Conservation (phyloP, 208 protist species). For the Crithidia fasciculata region DNA sequence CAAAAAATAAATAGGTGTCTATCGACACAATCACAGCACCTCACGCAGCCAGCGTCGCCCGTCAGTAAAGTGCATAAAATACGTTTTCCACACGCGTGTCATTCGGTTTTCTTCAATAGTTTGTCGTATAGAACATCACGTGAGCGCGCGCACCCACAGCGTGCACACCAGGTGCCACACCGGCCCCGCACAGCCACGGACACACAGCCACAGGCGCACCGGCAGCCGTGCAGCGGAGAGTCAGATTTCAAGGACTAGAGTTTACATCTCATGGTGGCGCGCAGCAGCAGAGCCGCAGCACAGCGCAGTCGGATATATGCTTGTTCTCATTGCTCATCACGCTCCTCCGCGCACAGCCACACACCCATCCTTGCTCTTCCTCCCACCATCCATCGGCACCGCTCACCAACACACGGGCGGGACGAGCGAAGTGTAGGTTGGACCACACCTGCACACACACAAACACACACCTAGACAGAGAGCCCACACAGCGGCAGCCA, state of each 20-base stretch:
- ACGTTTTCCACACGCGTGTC: conserved; percentile 19
- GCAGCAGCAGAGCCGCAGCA: no score
- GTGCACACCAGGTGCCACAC: neutral
- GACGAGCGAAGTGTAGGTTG: no score
- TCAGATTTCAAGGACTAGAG: no score
- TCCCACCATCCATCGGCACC: neutral
- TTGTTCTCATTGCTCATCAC: no score
- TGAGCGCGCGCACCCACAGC: neutral
- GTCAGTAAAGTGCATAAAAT: conserved; percentile 21
- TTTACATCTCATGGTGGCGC: no score
- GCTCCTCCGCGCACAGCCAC: no score
- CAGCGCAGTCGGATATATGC: no score
- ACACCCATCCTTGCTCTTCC: no score
- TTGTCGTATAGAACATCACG: conserved; percentile 9
- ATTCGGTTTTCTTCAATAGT: conserved; percentile 31
- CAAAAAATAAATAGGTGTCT: neutral
- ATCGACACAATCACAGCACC: neutral
- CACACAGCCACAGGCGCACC: no score
- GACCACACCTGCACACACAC: neutral
- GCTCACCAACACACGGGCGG: no score
- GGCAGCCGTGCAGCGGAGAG: no score
- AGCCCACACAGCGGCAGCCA: neutral
- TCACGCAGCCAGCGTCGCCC: neutral
- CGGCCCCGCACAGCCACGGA: no score
- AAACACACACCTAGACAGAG: neutral